A percentile compares a stretch with the other conserved stretches of the same genome.
phyloP scores from a whole-genome alignment of 78 protist genomes.

The Dictyostelium purpureum region DNA sequence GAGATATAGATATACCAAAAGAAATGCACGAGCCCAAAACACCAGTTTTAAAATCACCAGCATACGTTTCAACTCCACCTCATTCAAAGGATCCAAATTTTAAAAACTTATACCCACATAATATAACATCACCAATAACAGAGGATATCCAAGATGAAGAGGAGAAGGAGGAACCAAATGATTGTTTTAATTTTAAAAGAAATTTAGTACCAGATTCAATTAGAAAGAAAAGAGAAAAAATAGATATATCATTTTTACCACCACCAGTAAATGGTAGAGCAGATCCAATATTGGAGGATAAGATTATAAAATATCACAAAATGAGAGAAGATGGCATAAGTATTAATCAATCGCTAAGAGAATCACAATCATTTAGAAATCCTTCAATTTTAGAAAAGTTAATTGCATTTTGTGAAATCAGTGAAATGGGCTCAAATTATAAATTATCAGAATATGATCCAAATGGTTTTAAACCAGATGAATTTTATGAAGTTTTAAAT shows the following conservation, averaged over 20 bases:
- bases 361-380: conserved; percentile 42
- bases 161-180: too few relatives aligned
- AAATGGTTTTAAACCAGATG: background rate
- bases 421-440: conserved; percentile 42
- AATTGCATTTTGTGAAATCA: conserved; percentile 53
- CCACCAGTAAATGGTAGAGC: background rate
- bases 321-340: conserved; percentile 60
- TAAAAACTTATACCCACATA: conserved; percentile 22
- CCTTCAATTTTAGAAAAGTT: conserved; percentile 61
- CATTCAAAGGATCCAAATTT: conserved; percentile 41
- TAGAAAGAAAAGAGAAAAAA: background rate
- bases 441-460: conserved; percentile 15
- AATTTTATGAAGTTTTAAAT: conserved; percentile 22
- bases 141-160: too few relatives aligned
- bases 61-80: conserved; percentile 13
- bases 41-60: conserved; percentile 38
- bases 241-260: conserved; percentile 16
- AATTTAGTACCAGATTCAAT: background rate
- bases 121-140: background rate
- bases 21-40: conserved; percentile 9
- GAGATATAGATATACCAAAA: background rate
- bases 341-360: conserved; percentile 25
- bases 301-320: conserved; percentile 35
- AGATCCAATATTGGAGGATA: conserved; percentile 4
- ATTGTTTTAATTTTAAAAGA: background rate